Evolutionary conservation across 139 green algal species (phyloP).

Genomic region (Closterium sp.): DNA sequence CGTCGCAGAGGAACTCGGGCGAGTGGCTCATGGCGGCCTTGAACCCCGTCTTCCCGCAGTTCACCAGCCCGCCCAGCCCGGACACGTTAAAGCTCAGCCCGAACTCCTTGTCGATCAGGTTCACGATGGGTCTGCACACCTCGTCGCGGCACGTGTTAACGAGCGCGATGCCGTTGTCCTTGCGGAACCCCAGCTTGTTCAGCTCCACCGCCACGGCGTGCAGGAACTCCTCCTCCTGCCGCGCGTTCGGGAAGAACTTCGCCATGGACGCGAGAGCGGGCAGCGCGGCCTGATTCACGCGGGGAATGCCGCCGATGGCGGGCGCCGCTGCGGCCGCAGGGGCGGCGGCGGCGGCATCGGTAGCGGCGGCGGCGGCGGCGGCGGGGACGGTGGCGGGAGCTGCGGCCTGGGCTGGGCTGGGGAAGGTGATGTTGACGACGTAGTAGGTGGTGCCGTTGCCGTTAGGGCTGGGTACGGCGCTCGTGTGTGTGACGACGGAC

Average conservation of each 20-base stretch:
- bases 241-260: background rate
- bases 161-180: slow-evolving; percentile 1
- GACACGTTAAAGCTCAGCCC: slow-evolving; percentile 11
- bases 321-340: background rate
- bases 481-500: background rate
- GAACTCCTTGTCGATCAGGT: slow-evolving; percentile 8
- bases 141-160: slow-evolving; percentile 71
- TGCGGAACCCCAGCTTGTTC: background rate
- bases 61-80: slow-evolving; percentile 5
- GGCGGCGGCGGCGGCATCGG: too few relatives aligned
- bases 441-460: background rate
- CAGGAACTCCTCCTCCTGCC: background rate
- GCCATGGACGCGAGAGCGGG: background rate
- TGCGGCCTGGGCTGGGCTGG: background rate
- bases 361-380: background rate
- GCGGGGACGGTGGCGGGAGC: too few relatives aligned
- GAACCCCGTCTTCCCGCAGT: slow-evolving; percentile 6
- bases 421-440: background rate
- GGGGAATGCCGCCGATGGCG: background rate
- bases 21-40: slow-evolving; percentile 9
- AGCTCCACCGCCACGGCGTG: background rate
- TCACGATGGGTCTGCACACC: slow-evolving; percentile 19
- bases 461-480: background rate
- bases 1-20: slow-evolving; percentile 3
- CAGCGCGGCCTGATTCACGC: background rate